Evolutionary conservation across 2,329 filamentous ascomycete species (phyloP), one percentile per base, ranked within the genome.

Genomic region (Calonectria honghensis): DNA sequence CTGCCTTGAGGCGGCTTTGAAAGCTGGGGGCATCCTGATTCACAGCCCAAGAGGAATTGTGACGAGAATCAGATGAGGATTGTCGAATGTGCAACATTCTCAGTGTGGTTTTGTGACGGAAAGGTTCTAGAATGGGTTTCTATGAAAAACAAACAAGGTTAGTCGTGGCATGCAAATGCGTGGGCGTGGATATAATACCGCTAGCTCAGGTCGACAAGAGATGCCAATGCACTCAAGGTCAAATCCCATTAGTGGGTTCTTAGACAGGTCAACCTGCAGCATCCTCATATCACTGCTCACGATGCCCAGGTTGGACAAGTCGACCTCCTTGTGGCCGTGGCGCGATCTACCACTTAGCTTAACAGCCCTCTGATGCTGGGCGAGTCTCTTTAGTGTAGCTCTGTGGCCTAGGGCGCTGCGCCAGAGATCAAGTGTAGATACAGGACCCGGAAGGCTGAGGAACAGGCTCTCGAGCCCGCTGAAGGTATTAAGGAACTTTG

Each of bases 141-240:
- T 73, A 27, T 5, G 11, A 16, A n/a, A 9, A 35, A 35, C 2
- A 2, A 10, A 32, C 32, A 32, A 32, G 18, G 18, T 41, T 20
- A 10, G 29, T 29, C 63, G 18, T 52, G 59, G 20, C 16, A 16
- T 32, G 29, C 6, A 11, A 45, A 27, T 35, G 20, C 10, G 16
- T 9, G 9, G 39, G 3, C 10, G 10, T 11, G 61, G 13, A 9
- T 2, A n/a, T 29, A 39, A 63, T 64, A 72, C 72, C 45, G 37
- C 51, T 6, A 7, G 7, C 24, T 57, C 35, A 6, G 68, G 68
- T 6, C 13, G 37, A 20, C 72, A 74, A 11, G 45, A n/a, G 35
- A 74, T 35, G 63, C 72, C 68, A 14, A 74, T 59, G 20, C 61
- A 74, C 11, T 74, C 63, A 3, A 74, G 68, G 27, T 72, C 16